Percentiles rank a stretch among this genome's conserved stretches.
Evolutionary conservation across 495 filamentous ascomycete species (phyloP).

Genomic region (Aspergillus diversus): DNA sequence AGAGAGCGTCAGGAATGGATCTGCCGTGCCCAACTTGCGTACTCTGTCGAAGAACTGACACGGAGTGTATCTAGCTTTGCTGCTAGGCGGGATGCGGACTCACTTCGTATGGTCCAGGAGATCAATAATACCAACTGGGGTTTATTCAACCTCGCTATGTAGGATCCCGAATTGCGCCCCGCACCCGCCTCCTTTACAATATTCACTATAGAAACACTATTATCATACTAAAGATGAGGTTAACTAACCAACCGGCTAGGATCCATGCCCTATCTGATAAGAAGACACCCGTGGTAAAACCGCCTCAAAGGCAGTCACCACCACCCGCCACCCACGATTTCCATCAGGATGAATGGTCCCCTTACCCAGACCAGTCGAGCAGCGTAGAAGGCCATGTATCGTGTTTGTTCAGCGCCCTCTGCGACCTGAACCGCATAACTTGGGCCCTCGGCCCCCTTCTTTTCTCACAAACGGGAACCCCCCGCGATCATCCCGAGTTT

Average conservation of each 20-base stretch:
- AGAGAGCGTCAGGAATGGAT: slow-evolving; percentile 39
- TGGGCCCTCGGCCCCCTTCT: slow-evolving; percentile 28
- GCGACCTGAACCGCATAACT: slow-evolving; percentile 26
- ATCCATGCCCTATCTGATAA: slow-evolving; percentile 30
- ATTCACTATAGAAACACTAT: background rate
- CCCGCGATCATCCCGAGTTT: slow-evolving; percentile 17
- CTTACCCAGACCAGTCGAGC: slow-evolving; percentile 31
- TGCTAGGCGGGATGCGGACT: slow-evolving; percentile 25
- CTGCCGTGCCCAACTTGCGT: slow-evolving; percentile 32
- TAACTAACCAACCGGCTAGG: slow-evolving; percentile 23
- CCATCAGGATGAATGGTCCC: slow-evolving; percentile 31
- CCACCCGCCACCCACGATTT: slow-evolving; percentile 18
- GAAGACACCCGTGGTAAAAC: slow-evolving; percentile 23
- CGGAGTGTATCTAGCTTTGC: slow-evolving; percentile 16
- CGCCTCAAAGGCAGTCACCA: slow-evolving; percentile 17
- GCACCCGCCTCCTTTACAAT: background rate
- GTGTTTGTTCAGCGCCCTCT: slow-evolving; percentile 34
- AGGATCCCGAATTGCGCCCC: slow-evolving; percentile 15
- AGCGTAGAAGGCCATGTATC: slow-evolving; percentile 26
- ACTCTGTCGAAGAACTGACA: slow-evolving; percentile 27
- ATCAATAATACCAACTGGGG: slow-evolving; percentile 37
- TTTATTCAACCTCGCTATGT: slow-evolving; percentile 40
- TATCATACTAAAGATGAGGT: background rate
- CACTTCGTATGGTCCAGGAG: slow-evolving; percentile 15
- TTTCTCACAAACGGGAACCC: slow-evolving; percentile 21